Percentiles rank a stretch among this genome's conserved stretches.
phyloP scores from a whole-genome alignment of 2,329 filamentous ascomycete species.

The Camillea tinctor region DNA sequence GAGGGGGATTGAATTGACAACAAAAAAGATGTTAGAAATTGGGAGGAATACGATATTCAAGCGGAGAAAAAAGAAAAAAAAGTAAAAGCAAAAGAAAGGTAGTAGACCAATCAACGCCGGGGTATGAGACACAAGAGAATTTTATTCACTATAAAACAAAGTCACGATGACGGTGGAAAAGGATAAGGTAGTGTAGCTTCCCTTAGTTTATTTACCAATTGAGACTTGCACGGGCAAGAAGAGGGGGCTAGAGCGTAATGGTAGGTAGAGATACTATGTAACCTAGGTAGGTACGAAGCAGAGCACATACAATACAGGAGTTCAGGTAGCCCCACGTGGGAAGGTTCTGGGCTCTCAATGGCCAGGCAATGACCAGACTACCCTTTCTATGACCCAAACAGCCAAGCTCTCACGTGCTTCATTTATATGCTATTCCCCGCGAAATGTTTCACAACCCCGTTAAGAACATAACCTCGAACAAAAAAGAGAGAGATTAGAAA shows the following conservation, averaged over 20 bases:
- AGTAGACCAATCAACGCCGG: neutral
- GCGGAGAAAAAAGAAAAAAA: conserved; percentile 5
- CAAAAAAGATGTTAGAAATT: conserved; percentile 1
- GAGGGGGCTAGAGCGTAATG: too few species aligned
- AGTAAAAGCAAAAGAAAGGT: neutral
- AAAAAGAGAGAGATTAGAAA: too few species aligned
- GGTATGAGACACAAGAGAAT: neutral
- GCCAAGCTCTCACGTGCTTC: conserved; percentile 13
- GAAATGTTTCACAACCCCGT: too few species aligned
- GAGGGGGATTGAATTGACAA: conserved; percentile 3
- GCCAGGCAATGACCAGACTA: neutral
- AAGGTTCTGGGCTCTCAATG: neutral
- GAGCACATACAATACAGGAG: too few species aligned
- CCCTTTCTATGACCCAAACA: too few species aligned
- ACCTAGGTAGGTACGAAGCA: too few species aligned
- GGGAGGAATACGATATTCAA: neutral
- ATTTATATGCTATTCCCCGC: neutral
- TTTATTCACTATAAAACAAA: neutral
- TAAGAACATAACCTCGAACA: too few species aligned
- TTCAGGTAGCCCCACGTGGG: neutral
- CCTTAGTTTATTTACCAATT: neutral
- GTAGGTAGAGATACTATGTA: too few species aligned
- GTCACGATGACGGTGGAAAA: neutral
- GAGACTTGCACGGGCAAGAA: too few species aligned
- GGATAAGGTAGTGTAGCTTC: neutral